Conservation (phyloP, 768 basidiomycete genomes). For the Termitomyces sp. region DNA sequence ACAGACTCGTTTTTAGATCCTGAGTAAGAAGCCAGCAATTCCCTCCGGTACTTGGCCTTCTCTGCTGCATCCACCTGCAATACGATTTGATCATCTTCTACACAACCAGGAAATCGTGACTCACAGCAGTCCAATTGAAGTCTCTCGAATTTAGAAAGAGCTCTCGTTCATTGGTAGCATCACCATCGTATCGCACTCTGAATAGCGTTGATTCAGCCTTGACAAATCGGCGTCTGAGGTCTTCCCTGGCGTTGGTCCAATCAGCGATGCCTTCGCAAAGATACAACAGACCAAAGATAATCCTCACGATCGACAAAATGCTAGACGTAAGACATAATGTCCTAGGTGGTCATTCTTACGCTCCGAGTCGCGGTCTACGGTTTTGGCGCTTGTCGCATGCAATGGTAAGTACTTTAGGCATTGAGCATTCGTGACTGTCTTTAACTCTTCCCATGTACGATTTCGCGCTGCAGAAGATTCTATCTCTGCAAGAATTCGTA, state of each 20-base stretch:
- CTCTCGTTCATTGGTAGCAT: slow-evolving; percentile 52
- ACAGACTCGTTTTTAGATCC: slow-evolving; percentile 32
- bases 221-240: slow-evolving; percentile 82
- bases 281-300: background rate
- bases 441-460: slow-evolving; percentile 75
- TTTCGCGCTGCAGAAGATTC: slow-evolving; percentile 87
- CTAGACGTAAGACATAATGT: slow-evolving; percentile 90
- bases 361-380: slow-evolving; percentile 51
- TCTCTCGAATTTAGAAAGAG: slow-evolving; percentile 62
- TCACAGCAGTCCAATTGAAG: slow-evolving; percentile 64
- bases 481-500: slow-evolving; percentile 87
- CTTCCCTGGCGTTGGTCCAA: slow-evolving; percentile 56
- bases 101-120: slow-evolving; percentile 12
- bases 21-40: slow-evolving; percentile 49
- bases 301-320: slow-evolving; percentile 94
- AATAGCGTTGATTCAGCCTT: slow-evolving; percentile 88
- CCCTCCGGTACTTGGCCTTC: slow-evolving; percentile 38
- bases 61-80: slow-evolving; percentile 56
- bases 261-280: background rate
- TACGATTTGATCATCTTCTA: background rate
- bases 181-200: slow-evolving; percentile 71
- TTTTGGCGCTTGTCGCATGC: slow-evolving; percentile 48
- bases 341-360: slow-evolving; percentile 83
- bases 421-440: slow-evolving; percentile 55
- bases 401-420: slow-evolving; percentile 78